phyloP scores from a whole-genome alignment of 2,329 filamentous ascomycete species.

The Penicillium sp. region DNA sequence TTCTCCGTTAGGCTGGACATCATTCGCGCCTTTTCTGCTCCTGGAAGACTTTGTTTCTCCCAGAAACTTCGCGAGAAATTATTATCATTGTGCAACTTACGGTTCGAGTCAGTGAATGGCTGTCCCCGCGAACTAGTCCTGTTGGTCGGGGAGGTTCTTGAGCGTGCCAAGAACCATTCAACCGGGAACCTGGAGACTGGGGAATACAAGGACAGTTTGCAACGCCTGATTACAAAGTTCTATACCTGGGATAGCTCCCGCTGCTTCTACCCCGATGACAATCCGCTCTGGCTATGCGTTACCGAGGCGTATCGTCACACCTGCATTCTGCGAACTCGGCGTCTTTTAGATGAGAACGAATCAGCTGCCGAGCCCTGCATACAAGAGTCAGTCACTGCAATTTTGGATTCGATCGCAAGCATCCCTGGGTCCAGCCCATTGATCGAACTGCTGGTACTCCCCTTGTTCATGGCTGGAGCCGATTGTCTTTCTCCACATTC shows the following conservation, averaged over 20 bases:
- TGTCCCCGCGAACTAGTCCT: slow-evolving; percentile 32
- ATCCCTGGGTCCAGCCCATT: slow-evolving; percentile 23
- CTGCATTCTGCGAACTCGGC: slow-evolving; percentile 29
- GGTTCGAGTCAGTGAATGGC: slow-evolving; percentile 32
- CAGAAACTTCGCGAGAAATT: slow-evolving; percentile 28
- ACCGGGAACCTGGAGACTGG: slow-evolving; percentile 7
- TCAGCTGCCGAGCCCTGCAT: slow-evolving; percentile 22
- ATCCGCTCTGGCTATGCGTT: slow-evolving; percentile 25
- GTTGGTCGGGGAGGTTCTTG: slow-evolving; percentile 27
- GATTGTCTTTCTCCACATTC: slow-evolving; percentile 29
- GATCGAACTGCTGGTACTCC: slow-evolving; percentile 30
- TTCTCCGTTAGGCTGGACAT: slow-evolving; percentile 28
- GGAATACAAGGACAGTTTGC: slow-evolving; percentile 4
- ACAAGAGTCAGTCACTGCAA: slow-evolving; percentile 26
- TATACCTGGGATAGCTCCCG: slow-evolving; percentile 22
- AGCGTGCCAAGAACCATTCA: slow-evolving; percentile 28
- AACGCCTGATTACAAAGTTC: slow-evolving; percentile 14
- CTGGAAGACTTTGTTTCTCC: slow-evolving; percentile 29
- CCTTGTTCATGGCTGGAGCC: slow-evolving; percentile 31
- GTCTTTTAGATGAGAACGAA: slow-evolving; percentile 23
- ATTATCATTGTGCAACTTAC: slow-evolving; percentile 21
- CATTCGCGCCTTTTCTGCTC: slow-evolving; percentile 28
- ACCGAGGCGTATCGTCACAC: slow-evolving; percentile 29
- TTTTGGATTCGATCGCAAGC: slow-evolving; percentile 27
- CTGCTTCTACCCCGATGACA: slow-evolving; percentile 23